Base-by-base conservation (phyloP, 73 alveolate species). In the Symbiodinium pilosum region DNA sequence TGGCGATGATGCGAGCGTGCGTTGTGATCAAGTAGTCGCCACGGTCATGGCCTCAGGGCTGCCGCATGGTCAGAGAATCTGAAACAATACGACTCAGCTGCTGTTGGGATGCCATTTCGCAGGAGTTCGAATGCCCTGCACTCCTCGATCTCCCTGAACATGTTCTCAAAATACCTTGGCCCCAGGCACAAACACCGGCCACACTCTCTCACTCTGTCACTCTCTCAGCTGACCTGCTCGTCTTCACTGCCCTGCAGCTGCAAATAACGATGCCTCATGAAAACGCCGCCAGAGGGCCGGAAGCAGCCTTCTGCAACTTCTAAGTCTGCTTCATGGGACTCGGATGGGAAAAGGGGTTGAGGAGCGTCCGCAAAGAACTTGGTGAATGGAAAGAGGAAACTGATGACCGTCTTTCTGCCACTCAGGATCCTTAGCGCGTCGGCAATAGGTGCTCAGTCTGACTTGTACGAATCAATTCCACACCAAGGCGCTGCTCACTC, bases 1-100 rank as follows among this genome's bases (percentile, higher is more conserved):
- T 94, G 20, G 99, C 99, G 12, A 99, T 91, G 71, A 99, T 99
- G 97, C 99, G 99, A 2, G 99, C 99, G 69, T 99, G 99, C 41
- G 99, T 93, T 0, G 99, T 84, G 99, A 93, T 83, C 77, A 93
- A 94, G 94, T 93, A 93, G 83, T 93, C 94, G 1, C 94, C 99
- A 1, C 99, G 86, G 18, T 93, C 99, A 51, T 47, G 98, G 92
- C 96, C 96, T 88, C 38, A 30, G 32, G 36, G 26, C 59, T 20
- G 36, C 11, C 54, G 42, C 14, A 20, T 20, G 20, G 30, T 21
- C 5, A 16, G 28, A 75, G 26, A 4, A 16, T 75, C 28, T 5
- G 44, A 20, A 32, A 5, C 38, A 75, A 20, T 3, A 6, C 21
- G 47, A 36, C 34, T 30, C 38, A 30, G n/a, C 38, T 77, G 32